Percentiles rank a stretch among this genome's conserved stretches.
These are phyloP conservation scores for Tripterygium wilfordii DNA, from an alignment of 177 flowering plant genomes.

Conservation along the genomic window DNA sequence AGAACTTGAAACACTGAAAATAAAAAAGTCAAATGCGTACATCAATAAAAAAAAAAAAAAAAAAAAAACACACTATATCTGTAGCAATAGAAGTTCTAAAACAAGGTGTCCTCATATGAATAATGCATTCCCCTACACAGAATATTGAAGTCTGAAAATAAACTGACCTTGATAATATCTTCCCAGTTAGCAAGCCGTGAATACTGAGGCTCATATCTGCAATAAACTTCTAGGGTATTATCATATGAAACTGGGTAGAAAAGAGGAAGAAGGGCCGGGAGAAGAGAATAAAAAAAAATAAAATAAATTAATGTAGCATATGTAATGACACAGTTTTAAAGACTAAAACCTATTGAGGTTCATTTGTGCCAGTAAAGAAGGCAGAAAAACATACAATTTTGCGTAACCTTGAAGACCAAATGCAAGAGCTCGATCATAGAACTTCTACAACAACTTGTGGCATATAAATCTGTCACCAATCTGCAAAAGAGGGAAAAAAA, in stretches of 20 bases:
- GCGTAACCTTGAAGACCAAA: constrained; percentile 92
- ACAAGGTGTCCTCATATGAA: no score
- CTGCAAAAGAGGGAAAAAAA: constrained; percentile 36
- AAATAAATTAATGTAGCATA: neutral
- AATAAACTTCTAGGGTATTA: constrained; percentile 8
- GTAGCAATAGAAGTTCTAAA: no score
- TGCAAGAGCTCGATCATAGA: constrained; percentile 77
- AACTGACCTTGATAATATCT: constrained; percentile 60
- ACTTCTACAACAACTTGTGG: constrained; percentile 66
- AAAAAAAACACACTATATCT: no score
- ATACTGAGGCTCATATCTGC: constrained; percentile 56
- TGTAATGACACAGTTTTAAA: no score
- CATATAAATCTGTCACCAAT: constrained; percentile 82
- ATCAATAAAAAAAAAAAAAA: no score
- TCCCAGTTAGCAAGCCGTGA: constrained; percentile 79
- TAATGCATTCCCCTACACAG: neutral
- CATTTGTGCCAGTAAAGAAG: no score
- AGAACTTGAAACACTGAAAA: no score
- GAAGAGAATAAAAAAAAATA: neutral
- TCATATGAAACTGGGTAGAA: neutral
- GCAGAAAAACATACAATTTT: constrained; percentile 79
- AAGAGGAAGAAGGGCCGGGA: neutral
- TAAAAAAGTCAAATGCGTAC: no score
- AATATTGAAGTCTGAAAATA: neutral
- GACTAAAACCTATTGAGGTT: no score